Conservation (phyloP, 768 basidiomycete genomes). For the Trametes meyenii region DNA sequence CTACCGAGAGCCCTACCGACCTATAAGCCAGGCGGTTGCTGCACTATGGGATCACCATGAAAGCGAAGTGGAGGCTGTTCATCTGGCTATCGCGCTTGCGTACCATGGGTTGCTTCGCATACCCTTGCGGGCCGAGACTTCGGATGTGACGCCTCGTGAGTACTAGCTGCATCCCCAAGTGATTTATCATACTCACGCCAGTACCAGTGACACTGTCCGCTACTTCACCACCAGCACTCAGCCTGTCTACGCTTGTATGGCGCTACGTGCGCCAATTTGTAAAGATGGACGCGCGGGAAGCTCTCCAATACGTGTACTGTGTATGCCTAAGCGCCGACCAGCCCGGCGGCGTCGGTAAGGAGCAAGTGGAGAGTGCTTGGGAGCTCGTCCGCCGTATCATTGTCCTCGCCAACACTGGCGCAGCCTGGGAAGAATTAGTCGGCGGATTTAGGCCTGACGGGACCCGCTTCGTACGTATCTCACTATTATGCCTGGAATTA, state of each 20-base stretch:
- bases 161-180: slow-evolving; percentile 16
- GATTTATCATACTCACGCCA: neutral
- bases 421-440: slow-evolving; percentile 90
- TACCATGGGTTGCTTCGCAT: slow-evolving; percentile 93
- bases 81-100: slow-evolving; percentile 86
- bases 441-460: slow-evolving; percentile 93
- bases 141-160: slow-evolving; percentile 82
- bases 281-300: slow-evolving; percentile 90
- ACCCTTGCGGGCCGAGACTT: slow-evolving; percentile 77
- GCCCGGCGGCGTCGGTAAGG: slow-evolving; percentile 68
- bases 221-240: slow-evolving; percentile 70
- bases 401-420: slow-evolving; percentile 74
- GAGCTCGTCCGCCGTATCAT: slow-evolving; percentile 79
- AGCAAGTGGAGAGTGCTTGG: slow-evolving; percentile 83
- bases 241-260: slow-evolving; percentile 85
- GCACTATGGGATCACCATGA: slow-evolving; percentile 86
- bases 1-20: neutral
- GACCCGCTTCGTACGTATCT: slow-evolving; percentile 73
- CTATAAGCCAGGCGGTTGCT: slow-evolving; percentile 70
- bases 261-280: slow-evolving; percentile 93
- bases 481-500: neutral
- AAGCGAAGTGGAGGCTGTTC: slow-evolving; percentile 91
- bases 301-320: slow-evolving; percentile 92
- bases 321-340: slow-evolving; percentile 80
- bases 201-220: slow-evolving; percentile 67